Percentiles rank a stretch among this genome's conserved stretches.
These are phyloP conservation scores for Phytophthora cajani DNA, from an alignment of 352 stramenopile genomes.

Conservation along the genomic window DNA sequence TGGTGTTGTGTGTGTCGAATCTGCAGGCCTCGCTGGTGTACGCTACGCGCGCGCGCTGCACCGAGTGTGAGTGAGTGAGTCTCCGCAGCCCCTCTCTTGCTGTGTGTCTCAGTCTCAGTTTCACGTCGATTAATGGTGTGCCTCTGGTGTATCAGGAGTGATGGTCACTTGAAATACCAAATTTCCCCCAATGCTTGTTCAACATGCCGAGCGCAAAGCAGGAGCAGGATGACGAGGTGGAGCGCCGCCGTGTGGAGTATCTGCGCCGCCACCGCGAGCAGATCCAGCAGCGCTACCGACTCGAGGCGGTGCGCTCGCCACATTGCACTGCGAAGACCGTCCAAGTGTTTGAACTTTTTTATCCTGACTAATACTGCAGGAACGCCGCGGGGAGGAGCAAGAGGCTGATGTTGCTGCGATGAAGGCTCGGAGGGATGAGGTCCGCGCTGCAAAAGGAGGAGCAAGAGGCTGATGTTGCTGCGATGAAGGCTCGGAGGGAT, in stretches of 20 bases:
- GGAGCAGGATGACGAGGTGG: conserved; percentile 34
- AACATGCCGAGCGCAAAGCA: conserved; percentile 3
- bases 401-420: conserved; percentile 38
- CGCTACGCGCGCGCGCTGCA: neutral
- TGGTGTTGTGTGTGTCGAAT: neutral
- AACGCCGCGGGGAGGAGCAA: conserved; percentile 43
- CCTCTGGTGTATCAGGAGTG: conserved; percentile 17
- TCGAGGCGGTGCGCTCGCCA: conserved; percentile 52
- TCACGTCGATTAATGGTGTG: conserved; percentile 28
- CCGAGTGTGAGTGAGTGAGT: neutral
- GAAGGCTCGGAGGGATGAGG: conserved; percentile 32
- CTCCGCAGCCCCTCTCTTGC: neutral
- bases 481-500: conserved; percentile 41
- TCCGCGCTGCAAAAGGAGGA: conserved; percentile 44
- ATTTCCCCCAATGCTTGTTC: neutral
- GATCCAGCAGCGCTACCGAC: conserved; percentile 59
- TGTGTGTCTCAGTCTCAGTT: conserved; percentile 16
- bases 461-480: conserved; percentile 24
- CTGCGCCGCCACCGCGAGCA: conserved; percentile 51
- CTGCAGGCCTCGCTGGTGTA: neutral
- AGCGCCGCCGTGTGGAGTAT: conserved; percentile 47
- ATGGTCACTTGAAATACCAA: conserved; percentile 9
- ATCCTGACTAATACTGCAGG: conserved; percentile 22
- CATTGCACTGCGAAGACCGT: neutral
- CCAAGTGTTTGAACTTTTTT: neutral